phyloP scores from a whole-genome alignment of 805 yeast genomes.

The Pichia californica region DNA sequence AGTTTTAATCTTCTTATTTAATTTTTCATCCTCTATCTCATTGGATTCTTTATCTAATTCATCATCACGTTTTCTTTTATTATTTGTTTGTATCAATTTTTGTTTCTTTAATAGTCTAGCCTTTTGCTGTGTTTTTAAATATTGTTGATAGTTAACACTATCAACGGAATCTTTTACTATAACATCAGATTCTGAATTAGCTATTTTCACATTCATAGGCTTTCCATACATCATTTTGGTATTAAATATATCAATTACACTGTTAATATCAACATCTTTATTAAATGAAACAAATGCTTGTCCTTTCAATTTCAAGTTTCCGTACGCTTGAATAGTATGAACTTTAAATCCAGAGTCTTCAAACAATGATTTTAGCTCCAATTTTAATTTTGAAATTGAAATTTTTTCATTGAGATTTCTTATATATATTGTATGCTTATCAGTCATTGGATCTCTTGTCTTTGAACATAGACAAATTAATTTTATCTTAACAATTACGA shows the following conservation, averaged over 20 bases:
- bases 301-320: constrained; percentile 63
- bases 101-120: constrained; percentile 18
- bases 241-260: constrained; percentile 39
- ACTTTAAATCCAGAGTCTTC: constrained; percentile 40
- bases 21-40: neutral
- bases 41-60: too few species aligned
- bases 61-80: too few species aligned
- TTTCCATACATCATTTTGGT: constrained; percentile 39
- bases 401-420: constrained; percentile 70
- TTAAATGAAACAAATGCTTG: constrained; percentile 72
- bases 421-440: constrained; percentile 30
- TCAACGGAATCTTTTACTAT: constrained; percentile 11
- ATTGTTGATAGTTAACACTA: constrained; percentile 12
- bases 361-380: constrained; percentile 37
- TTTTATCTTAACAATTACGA: too few species aligned
- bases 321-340: constrained; percentile 47
- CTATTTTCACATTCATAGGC: constrained; percentile 39
- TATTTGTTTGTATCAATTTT: too few species aligned
- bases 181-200: constrained; percentile 41
- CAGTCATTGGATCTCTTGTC: neutral
- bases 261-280: constrained; percentile 34
- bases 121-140: constrained; percentile 11
- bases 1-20: neutral
- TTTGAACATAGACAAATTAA: too few species aligned
- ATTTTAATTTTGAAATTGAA: constrained; percentile 43